phyloP scores from a whole-genome alignment of 371 early-diverging fungal species.

The Syncephalastrum monosporum region DNA sequence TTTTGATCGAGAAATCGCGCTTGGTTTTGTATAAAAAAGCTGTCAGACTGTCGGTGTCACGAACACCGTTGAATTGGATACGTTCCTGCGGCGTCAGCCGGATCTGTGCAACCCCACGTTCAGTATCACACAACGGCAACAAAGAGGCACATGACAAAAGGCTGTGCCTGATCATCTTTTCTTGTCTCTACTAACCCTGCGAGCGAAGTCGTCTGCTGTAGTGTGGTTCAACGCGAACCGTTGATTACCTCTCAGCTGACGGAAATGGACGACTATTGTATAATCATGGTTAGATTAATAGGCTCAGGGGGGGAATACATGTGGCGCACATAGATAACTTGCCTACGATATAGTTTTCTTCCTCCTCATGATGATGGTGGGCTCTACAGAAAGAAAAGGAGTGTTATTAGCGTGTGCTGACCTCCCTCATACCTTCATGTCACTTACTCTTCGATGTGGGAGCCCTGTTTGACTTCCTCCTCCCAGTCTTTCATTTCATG shows the following conservation, averaged over 20 bases:
- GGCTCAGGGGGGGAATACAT: not conserved
- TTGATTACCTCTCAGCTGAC: constrained; percentile 46
- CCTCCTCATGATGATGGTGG: not conserved
- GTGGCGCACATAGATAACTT: not conserved
- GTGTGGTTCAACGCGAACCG: constrained; percentile 39
- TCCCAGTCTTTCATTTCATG: constrained; percentile 22
- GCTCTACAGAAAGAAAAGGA: not conserved
- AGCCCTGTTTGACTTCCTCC: not conserved
- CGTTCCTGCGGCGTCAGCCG: constrained; percentile 45
- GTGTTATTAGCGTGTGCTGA: not conserved
- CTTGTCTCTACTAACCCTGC: constrained; percentile 20
- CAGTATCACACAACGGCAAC: constrained; percentile 1
- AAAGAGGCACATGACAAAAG: not conserved
- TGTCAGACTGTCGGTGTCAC: constrained; percentile 54
- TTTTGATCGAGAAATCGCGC: constrained; percentile 56
- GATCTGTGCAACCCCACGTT: constrained; percentile 20
- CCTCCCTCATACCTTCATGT: not conserved
- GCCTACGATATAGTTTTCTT: constrained; percentile 10
- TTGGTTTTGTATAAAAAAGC: constrained; percentile 52
- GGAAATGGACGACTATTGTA: constrained; percentile 42
- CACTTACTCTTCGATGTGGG: constrained; percentile 5
- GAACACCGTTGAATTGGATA: constrained; percentile 50
- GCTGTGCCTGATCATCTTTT: not conserved
- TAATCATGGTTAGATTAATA: not conserved
- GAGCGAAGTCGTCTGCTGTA: constrained; percentile 29